phyloP scores from a whole-genome alignment of 2,329 filamentous ascomycete species.

The Westerdykella ornata region DNA sequence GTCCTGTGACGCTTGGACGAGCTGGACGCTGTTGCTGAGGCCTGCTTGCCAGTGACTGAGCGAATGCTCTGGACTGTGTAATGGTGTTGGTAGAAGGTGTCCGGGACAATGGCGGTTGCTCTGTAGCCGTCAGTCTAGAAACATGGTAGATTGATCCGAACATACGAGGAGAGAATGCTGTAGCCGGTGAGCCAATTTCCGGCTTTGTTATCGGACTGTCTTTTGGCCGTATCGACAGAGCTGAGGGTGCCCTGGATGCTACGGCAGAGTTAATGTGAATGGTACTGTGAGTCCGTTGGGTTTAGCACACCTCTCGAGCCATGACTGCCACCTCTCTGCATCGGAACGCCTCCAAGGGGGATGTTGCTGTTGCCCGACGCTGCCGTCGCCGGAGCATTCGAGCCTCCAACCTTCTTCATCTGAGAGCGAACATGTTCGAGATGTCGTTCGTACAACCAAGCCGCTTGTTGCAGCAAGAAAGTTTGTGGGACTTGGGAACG shows the following conservation, averaged over 20 bases:
- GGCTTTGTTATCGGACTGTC: slow-evolving; percentile 51
- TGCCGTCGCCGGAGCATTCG: slow-evolving; percentile 53
- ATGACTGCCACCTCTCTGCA: slow-evolving; percentile 49
- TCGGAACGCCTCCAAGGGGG: slow-evolving; percentile 39
- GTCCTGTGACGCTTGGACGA: slow-evolving; percentile 17
- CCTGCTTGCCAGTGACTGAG: slow-evolving; percentile 20
- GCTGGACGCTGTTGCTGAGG: slow-evolving; percentile 22
- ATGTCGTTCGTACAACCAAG: slow-evolving; percentile 88
- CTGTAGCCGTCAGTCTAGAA: slow-evolving; percentile 13
- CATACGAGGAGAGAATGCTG: slow-evolving; percentile 16
- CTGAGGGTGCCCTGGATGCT: slow-evolving; percentile 45
- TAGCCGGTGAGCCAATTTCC: slow-evolving; percentile 43
- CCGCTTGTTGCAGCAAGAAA: slow-evolving; percentile 87
- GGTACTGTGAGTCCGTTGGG: not conserved
- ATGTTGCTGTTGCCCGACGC: slow-evolving; percentile 40
- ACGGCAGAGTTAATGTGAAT: not conserved
- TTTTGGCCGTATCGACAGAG: slow-evolving; percentile 51
- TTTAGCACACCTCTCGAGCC: slow-evolving; percentile 32
- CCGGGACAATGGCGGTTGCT: slow-evolving; percentile 34
- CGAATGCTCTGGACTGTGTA: slow-evolving; percentile 35
- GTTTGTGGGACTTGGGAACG: slow-evolving; percentile 78
- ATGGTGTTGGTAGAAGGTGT: slow-evolving; percentile 46
- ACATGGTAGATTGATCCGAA: not conserved
- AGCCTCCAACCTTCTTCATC: slow-evolving; percentile 67
- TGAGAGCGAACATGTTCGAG: slow-evolving; percentile 84